Conservation (phyloP, 2,329 filamentous ascomycete genomes). For the Alternaria sp. region DNA sequence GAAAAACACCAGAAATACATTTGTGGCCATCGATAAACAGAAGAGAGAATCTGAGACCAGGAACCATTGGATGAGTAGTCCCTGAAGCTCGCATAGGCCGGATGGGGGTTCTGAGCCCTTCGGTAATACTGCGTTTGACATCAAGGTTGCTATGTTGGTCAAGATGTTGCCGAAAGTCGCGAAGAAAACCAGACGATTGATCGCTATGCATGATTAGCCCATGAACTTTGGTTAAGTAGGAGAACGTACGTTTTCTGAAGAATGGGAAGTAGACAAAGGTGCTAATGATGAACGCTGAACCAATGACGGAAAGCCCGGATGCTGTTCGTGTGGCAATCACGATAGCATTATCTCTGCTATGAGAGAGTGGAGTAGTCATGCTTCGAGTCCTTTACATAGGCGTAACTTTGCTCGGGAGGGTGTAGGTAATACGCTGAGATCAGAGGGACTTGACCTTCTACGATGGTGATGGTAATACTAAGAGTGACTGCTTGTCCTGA, state of each 20-base stretch:
- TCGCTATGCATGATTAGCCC: constrained; percentile 54
- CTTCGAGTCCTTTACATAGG: neutral
- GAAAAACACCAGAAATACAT: constrained; percentile 85
- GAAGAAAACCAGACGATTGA: constrained; percentile 85
- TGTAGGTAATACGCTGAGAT: neutral
- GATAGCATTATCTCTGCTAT: constrained; percentile 55
- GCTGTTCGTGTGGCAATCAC: constrained; percentile 71
- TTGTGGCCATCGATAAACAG: constrained; percentile 71
- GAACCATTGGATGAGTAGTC: constrained; percentile 82
- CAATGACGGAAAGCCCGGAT: constrained; percentile 75
- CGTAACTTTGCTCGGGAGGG: neutral
- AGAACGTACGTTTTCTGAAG: constrained; percentile 71
- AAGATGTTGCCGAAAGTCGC: constrained; percentile 84
- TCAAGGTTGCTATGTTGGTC: constrained; percentile 78
- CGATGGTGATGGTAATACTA: neutral
- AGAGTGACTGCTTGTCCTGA: neutral
- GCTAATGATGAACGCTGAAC: constrained; percentile 74
- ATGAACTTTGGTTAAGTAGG: neutral
- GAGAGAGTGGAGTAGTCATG: constrained; percentile 24
- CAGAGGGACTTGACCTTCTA: neutral
- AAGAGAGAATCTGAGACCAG: constrained; percentile 27
- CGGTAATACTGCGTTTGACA: constrained; percentile 69
- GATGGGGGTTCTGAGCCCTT: constrained; percentile 47
- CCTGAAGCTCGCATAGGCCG: constrained; percentile 78
- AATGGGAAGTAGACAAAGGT: constrained; percentile 74